These are phyloP conservation scores for Meyerozyma athensensis DNA, from an alignment of 1,139 yeast genomes.

Conservation along the genomic window DNA sequence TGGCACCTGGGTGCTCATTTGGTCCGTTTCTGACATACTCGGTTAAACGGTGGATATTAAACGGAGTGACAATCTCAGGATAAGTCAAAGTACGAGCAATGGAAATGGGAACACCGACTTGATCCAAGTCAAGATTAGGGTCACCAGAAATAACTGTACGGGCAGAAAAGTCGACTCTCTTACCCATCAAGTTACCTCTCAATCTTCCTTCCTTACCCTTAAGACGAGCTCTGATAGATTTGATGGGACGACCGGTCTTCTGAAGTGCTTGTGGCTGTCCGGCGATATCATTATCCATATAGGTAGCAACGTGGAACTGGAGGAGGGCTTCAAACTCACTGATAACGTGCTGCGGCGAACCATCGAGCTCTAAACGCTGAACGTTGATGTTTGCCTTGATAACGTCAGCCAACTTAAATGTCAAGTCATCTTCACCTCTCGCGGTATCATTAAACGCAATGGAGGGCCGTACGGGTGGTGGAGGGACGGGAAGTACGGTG, in stretches of 20 bases:
- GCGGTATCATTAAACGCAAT: conserved; percentile 98
- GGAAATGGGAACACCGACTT: conserved; percentile 96
- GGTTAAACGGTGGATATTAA: conserved; percentile 88
- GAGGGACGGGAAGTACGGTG: conserved; percentile 98
- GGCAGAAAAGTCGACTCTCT: conserved; percentile 98
- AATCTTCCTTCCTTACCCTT: conserved; percentile 99
- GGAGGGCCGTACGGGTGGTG: conserved; percentile 98
- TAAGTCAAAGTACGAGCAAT: conserved; percentile 93
- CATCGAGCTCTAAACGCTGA: conserved; percentile 94
- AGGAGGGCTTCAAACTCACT: conserved; percentile 93
- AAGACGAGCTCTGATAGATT: conserved; percentile 95
- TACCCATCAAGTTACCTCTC: conserved; percentile 98
- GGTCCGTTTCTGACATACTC: conserved; percentile 97
- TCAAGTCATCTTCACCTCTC: conserved; percentile 98
- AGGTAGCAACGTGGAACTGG: conserved; percentile 98
- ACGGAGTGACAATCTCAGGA: conserved; percentile 97
- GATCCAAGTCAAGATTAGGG: conserved; percentile 94
- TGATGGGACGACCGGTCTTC: conserved; percentile 97
- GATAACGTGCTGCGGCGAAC: conserved; percentile 97
- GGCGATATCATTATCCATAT: conserved; percentile 99
- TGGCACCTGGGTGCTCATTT: conserved; percentile 99
- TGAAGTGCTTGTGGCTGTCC: conserved; percentile 99
- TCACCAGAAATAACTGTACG: conserved; percentile 99
- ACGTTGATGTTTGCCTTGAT: conserved; percentile 94
- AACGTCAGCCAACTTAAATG: conserved; percentile 95